phyloP scores from a whole-genome alignment of 805 yeast species.

The Cyberlindnera nakhonratchasimensis region DNA sequence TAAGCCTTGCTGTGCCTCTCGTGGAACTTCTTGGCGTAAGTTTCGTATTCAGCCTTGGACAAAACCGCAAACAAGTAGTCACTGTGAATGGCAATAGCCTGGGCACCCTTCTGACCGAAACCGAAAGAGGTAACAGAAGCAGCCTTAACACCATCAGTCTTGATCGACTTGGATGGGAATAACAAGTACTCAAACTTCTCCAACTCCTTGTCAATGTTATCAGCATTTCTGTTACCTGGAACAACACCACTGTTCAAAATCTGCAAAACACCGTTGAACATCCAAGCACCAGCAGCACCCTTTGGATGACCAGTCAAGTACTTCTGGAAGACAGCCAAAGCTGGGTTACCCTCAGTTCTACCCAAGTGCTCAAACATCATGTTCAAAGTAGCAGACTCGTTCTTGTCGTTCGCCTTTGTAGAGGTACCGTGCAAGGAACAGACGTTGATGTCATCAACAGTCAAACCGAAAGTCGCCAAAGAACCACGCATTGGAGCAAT shows the following conservation, averaged over 20 bases:
- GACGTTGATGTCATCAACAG: conserved; percentile 92
- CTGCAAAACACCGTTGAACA: conserved; percentile 98
- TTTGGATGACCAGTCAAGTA: conserved; percentile 99
- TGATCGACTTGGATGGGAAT: conserved; percentile 89
- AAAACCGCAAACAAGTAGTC: conserved; percentile 89
- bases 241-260: conserved; percentile 87
- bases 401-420: conserved; percentile 97
- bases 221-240: conserved; percentile 99
- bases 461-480: conserved; percentile 86
- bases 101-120: conserved; percentile 99
- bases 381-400: conserved; percentile 89
- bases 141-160: conserved; percentile 97
- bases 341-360: conserved; percentile 96
- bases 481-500: conserved; percentile 98
- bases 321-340: conserved; percentile 97
- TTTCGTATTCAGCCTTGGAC: conserved; percentile 65
- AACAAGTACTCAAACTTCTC: conserved; percentile 85
- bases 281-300: conserved; percentile 99
- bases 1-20: conserved; percentile 86
- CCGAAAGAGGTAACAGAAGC: conserved; percentile 97
- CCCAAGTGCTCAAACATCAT: conserved; percentile 94
- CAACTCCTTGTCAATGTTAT: conserved; percentile 81
- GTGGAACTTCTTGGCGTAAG: conserved; percentile 66
- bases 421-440: conserved; percentile 99
- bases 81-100: conserved; percentile 86